A percentile compares a stretch with the other conserved stretches of the same genome.
phyloP scores from a whole-genome alignment of 345 rosid genomes.

The Syzygium oleosum region DNA sequence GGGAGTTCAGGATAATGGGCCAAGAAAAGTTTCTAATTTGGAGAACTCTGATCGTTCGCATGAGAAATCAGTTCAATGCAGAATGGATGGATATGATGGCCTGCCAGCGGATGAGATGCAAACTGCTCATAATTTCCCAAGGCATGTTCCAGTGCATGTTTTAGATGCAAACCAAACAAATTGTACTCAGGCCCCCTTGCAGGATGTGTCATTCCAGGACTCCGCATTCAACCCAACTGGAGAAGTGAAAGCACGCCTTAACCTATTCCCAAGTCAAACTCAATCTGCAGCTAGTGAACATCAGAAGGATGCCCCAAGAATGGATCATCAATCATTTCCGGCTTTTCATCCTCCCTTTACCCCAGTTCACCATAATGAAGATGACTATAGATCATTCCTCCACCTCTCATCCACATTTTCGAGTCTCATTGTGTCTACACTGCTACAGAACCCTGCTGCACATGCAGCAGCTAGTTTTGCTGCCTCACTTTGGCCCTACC shows the following conservation, averaged over 20 bases:
- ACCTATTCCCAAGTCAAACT: slow-evolving; percentile 30
- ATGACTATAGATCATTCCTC: slow-evolving; percentile 62
- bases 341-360: slow-evolving; percentile 41
- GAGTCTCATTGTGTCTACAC: slow-evolving; percentile 53
- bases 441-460: slow-evolving; percentile 81
- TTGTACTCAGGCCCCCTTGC: slow-evolving; percentile 33
- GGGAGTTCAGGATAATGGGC: slow-evolving; percentile 36
- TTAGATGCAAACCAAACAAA: slow-evolving; percentile 44
- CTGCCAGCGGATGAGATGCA: slow-evolving; percentile 33
- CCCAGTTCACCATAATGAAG: slow-evolving; percentile 38
- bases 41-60: slow-evolving; percentile 23
- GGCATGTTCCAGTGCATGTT: slow-evolving; percentile 54
- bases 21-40: slow-evolving; percentile 32
- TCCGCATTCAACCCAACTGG: slow-evolving; percentile 14
- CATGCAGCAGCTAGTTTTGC: slow-evolving; percentile 82
- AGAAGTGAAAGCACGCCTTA: slow-evolving; percentile 32
- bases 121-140: slow-evolving; percentile 55
- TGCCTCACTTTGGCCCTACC: slow-evolving; percentile 71
- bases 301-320: slow-evolving; percentile 27
- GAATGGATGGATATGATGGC: slow-evolving; percentile 17
- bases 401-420: slow-evolving; percentile 69
- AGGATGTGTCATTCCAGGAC: slow-evolving; percentile 33
- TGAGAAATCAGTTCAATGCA: slow-evolving; percentile 25
- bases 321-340: slow-evolving; percentile 42
- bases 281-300: slow-evolving; percentile 48